A percentile compares a stretch with the other conserved stretches of the same genome.
Conservation (phyloP, 2,329 filamentous ascomycete genomes). For the Sarocladiaceae sp. region DNA sequence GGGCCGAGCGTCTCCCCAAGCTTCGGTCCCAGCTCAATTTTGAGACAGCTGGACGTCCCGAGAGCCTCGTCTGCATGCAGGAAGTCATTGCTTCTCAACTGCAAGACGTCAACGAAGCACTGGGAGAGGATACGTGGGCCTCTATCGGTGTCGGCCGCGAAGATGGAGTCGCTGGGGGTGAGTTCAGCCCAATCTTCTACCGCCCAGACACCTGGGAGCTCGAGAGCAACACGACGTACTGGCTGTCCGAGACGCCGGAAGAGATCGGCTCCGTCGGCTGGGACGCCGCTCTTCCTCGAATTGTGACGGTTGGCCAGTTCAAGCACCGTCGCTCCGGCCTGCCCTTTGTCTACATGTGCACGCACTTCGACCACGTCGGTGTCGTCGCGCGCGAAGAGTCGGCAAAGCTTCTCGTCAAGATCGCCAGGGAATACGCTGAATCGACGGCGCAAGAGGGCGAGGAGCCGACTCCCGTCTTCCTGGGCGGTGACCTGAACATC, state of each 20-base stretch:
- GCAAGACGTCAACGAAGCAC: conserved; percentile 40
- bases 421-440: conserved; percentile 21
- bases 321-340: conserved; percentile 29
- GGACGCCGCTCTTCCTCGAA: conserved; percentile 37
- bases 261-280: conserved; percentile 52
- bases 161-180: conserved; percentile 53
- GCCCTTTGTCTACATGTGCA: conserved; percentile 40
- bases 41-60: conserved; percentile 37
- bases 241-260: conserved; percentile 55
- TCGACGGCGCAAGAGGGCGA: conserved; percentile 6
- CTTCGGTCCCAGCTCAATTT: conserved; percentile 47
- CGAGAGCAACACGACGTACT: conserved; percentile 46
- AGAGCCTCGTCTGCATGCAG: conserved; percentile 57
- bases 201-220: conserved; percentile 45
- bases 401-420: conserved; percentile 30
- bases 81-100: conserved; percentile 58
- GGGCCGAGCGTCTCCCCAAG: conserved; percentile 45
- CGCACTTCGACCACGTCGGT: conserved; percentile 47
- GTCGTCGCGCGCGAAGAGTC: conserved; percentile 30
- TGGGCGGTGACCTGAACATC: conserved; percentile 27
- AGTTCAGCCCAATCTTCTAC: conserved; percentile 66
- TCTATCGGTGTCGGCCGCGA: conserved; percentile 52
- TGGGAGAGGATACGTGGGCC: conserved; percentile 38
- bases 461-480: conserved; percentile 20
- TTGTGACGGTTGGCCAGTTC: conserved; percentile 42